These are phyloP conservation scores for Neofusicoccum laricinum DNA, from an alignment of 2,329 filamentous ascomycete species.

Conservation along the genomic window DNA sequence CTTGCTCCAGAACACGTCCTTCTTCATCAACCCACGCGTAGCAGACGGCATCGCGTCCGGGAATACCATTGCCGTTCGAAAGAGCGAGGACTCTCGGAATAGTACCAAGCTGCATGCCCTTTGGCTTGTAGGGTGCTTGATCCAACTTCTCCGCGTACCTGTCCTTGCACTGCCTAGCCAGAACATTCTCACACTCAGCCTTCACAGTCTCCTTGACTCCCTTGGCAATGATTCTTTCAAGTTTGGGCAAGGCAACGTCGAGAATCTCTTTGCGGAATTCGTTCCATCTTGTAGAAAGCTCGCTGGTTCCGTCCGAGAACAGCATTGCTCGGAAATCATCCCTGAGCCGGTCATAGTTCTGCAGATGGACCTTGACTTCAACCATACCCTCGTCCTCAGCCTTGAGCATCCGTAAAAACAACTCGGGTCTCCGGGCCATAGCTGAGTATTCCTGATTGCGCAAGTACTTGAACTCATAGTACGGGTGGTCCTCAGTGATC, in stretches of 20 bases:
- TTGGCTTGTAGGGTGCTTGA: slow-evolving; percentile 93
- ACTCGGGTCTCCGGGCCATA: slow-evolving; percentile 77
- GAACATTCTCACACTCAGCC: slow-evolving; percentile 88
- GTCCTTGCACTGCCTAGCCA: slow-evolving; percentile 83
- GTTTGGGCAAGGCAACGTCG: slow-evolving; percentile 74
- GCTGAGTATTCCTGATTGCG: slow-evolving; percentile 82
- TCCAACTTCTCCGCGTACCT: slow-evolving; percentile 88
- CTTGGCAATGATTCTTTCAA: slow-evolving; percentile 81
- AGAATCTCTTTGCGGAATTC: slow-evolving; percentile 80
- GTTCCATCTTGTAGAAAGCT: slow-evolving; percentile 94
- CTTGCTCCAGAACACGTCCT: slow-evolving; percentile 82
- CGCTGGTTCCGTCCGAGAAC: slow-evolving; percentile 91
- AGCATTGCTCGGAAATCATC: slow-evolving; percentile 78
- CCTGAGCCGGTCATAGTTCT: slow-evolving; percentile 72
- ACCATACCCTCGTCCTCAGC: slow-evolving; percentile 92
- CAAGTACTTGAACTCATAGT: slow-evolving; percentile 97
- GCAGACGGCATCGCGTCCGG: slow-evolving; percentile 71
- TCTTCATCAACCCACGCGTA: slow-evolving; percentile 96
- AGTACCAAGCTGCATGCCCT: slow-evolving; percentile 86
- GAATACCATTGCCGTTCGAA: slow-evolving; percentile 79
- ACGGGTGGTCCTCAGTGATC: slow-evolving; percentile 92
- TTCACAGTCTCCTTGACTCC: slow-evolving; percentile 93
- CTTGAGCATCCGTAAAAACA: slow-evolving; percentile 96
- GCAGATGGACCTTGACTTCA: slow-evolving; percentile 76
- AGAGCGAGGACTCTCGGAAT: slow-evolving; percentile 82